Evolutionary conservation across 2,329 filamentous ascomycete genomes (phyloP).

Genomic region (Chrysoporthe austroafricana): DNA sequence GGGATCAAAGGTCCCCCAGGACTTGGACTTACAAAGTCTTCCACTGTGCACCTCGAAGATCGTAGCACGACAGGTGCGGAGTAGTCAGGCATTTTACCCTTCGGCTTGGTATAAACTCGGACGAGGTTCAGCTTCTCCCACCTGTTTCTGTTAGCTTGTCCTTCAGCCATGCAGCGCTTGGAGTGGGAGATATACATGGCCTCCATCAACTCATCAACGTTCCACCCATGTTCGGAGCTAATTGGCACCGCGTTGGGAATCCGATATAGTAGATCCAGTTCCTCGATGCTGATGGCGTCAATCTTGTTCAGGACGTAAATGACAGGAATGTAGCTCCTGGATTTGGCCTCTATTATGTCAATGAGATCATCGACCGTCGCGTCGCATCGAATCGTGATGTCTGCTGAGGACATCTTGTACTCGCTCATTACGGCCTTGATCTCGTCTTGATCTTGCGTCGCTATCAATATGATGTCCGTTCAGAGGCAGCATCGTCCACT

Average conservation of each 20-base stretch:
- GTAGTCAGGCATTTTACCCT: constrained; percentile 94
- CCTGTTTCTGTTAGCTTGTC: constrained; percentile 40
- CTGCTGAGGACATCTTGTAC: constrained; percentile 94
- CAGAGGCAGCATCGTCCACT: background rate
- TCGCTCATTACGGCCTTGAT: constrained; percentile 98
- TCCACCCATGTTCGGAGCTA: constrained; percentile 97
- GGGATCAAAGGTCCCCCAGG: background rate
- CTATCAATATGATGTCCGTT: background rate
- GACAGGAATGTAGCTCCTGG: constrained; percentile 96
- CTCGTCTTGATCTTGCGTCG: constrained; percentile 73
- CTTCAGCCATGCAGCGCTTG: background rate
- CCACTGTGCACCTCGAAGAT: constrained; percentile 81
- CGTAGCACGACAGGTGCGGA: constrained; percentile 86
- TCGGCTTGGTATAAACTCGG: constrained; percentile 96
- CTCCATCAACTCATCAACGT: constrained; percentile 94
- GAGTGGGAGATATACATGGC: constrained; percentile 66
- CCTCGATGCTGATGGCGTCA: constrained; percentile 95
- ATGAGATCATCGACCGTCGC: constrained; percentile 97
- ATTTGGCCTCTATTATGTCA: constrained; percentile 92
- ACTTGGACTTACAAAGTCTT: constrained; percentile 82
- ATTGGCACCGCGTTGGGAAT: constrained; percentile 98
- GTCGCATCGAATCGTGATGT: constrained; percentile 97
- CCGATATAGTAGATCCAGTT: constrained; percentile 92
- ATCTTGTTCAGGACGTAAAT: constrained; percentile 99
- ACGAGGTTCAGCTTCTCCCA: constrained; percentile 95